Evolutionary conservation across 768 basidiomycete species (phyloP), one percentile per base, ranked within the genome.

Genomic region (Hebeloma cylindrosporum): DNA sequence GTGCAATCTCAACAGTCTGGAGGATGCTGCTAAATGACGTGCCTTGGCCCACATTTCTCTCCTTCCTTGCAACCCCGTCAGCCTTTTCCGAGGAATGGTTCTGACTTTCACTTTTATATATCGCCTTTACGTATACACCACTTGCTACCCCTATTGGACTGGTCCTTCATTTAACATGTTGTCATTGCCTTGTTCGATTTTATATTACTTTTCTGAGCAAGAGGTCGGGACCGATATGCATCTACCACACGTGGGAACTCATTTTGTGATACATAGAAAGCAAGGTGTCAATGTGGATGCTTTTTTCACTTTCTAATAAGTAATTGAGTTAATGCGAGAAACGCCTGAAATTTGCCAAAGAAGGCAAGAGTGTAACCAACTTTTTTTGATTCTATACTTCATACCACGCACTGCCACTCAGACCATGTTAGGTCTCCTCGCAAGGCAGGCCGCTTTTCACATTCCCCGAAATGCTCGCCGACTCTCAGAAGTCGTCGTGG

Each of bases 1-100:
- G 87, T 93, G 42, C 82, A 85, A 62, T 83, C 87, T 63, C 83
- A 84, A 67, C 74, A 77, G 59, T 70, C 79, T 4, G 73, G 80
- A 43, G 77, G 86, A 32, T 94, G 92, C 72, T 94, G 92, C 80
- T 94, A 68, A 80, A 67, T 57, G 53, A 31, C 22, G 4, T 22
- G 33, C 34, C 45, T 35, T 30, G 22, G 30, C 31, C n/a, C 21
- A 25, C 30, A 34, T 25, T 52, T 47, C 41, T 22, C 34, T 51
- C 29, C 47, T 35, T 49, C 30, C 42, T 50, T 44, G n/a, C 44
- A 31, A 41, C 37, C 40, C 22, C 38, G n/a, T 40, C 16, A 36
- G 43, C 37, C 29, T 23, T 42, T 28, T 37, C 48, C 35, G 48
- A 50, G 45, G 41, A 35, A 29, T 47, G 42, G 26, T 43, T 48